Evolutionary conservation across 2,329 filamentous ascomycete genomes (phyloP).

Genomic region (Fusarium duplospermum): DNA sequence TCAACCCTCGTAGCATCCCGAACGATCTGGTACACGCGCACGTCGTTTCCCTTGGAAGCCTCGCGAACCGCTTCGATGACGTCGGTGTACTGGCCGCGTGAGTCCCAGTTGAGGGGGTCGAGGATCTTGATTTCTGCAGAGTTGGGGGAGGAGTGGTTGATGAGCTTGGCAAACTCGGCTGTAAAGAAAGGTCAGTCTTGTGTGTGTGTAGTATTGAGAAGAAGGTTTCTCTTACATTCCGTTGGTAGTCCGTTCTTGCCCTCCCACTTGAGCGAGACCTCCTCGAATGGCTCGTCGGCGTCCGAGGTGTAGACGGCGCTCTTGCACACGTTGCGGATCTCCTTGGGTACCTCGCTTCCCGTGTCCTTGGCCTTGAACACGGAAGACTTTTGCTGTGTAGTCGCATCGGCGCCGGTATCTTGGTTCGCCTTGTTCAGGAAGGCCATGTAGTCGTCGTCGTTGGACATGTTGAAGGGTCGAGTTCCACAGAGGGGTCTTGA

Average conservation of each 20-base stretch:
- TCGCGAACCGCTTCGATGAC: constrained; percentile 76
- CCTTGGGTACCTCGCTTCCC: constrained; percentile 69
- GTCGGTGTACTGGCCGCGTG: constrained; percentile 74
- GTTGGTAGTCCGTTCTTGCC: constrained; percentile 65
- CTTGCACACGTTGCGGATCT: constrained; percentile 62
- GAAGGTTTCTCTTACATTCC: constrained; percentile 63
- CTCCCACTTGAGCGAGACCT: constrained; percentile 74
- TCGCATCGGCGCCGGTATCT: constrained; percentile 62
- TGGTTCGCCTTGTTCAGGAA: constrained; percentile 91
- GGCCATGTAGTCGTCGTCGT: constrained; percentile 84
- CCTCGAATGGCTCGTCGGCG: constrained; percentile 86
- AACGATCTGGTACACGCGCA: constrained; percentile 79
- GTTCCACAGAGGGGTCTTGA: constrained; percentile 37
- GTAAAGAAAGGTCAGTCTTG: constrained; percentile 12
- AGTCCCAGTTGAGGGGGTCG: constrained; percentile 79
- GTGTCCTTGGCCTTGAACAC: constrained; percentile 65
- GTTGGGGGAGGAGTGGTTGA: constrained; percentile 66
- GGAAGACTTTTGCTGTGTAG: constrained; percentile 34
- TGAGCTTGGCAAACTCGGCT: constrained; percentile 78
- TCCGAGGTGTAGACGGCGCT: constrained; percentile 80
- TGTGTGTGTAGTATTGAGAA: too few relatives aligned
- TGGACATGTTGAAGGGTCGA: constrained; percentile 66
- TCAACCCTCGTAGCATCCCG: constrained; percentile 73
- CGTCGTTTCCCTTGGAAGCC: constrained; percentile 71
- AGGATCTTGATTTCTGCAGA: constrained; percentile 72